Conservation (phyloP, 805 yeast genomes). For the Pichia insulana region DNA sequence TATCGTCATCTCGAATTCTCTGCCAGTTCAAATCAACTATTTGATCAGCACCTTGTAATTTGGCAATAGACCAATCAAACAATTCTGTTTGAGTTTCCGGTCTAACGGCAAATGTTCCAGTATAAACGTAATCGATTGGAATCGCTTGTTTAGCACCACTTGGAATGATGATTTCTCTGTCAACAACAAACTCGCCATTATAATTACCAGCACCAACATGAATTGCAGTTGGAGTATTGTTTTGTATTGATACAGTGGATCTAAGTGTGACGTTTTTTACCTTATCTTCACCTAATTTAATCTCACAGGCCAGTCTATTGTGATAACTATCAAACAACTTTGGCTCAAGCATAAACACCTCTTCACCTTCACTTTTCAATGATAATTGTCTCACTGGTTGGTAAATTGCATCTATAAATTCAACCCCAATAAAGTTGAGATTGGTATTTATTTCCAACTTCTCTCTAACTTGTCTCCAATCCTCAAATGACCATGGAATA, state of each 20-base stretch:
- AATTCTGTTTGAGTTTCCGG: constrained; percentile 47
- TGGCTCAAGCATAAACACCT: constrained; percentile 59
- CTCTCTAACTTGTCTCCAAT: constrained; percentile 84
- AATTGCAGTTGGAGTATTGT: constrained; percentile 56
- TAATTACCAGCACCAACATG: constrained; percentile 31
- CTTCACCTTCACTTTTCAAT: constrained; percentile 78
- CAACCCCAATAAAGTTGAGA: constrained; percentile 55
- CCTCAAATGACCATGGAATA: constrained; percentile 87
- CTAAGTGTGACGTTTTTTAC: constrained; percentile 71
- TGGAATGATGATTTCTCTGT: constrained; percentile 32
- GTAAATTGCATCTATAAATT: constrained; percentile 48
- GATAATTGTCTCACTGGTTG: constrained; percentile 47
- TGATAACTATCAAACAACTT: constrained; percentile 42
- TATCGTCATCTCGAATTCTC: constrained; percentile 38
- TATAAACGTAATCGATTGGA: constrained; percentile 64
- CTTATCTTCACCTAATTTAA: constrained; percentile 61
- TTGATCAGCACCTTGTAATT: constrained; percentile 16
- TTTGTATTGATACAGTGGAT: constrained; percentile 64
- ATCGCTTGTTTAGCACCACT: constrained; percentile 57
- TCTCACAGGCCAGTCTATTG: constrained; percentile 65
- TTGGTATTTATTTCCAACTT: constrained; percentile 57
- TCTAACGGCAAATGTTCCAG: constrained; percentile 45
- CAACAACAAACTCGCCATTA: constrained; percentile 23
- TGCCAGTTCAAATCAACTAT: constrained; percentile 49
- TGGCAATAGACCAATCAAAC: constrained; percentile 61